A percentile compares a stretch with the other conserved stretches of the same genome.
phyloP scores from a whole-genome alignment of 257 asterid genomes.

The Nicotiana attenuata region DNA sequence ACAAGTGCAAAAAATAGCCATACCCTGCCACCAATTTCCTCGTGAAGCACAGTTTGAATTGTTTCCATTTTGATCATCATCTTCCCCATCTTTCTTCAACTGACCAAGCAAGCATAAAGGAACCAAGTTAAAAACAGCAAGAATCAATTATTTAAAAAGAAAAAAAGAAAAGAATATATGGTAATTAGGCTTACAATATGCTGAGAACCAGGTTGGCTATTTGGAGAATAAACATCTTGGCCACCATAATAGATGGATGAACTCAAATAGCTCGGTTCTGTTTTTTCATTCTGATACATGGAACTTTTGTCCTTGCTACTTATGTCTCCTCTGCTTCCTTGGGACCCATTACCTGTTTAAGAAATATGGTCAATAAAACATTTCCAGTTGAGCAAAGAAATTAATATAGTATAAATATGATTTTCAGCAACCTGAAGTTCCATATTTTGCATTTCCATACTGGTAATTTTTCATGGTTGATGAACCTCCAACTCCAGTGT shows the following conservation, averaged over 20 bases:
- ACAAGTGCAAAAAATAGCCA: background rate
- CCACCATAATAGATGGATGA: slow-evolving; percentile 84
- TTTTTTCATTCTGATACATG: slow-evolving; percentile 29
- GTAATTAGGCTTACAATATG: slow-evolving; percentile 31
- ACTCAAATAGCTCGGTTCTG: slow-evolving; percentile 60
- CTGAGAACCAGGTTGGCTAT: slow-evolving; percentile 31
- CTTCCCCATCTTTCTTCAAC: slow-evolving; percentile 44
- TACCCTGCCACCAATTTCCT: slow-evolving; percentile 97
- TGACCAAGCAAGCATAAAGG: slow-evolving; percentile 10
- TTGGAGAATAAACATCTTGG: slow-evolving; percentile 60
- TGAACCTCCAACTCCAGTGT: slow-evolving; percentile 19
- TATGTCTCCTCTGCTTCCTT: slow-evolving; percentile 20
- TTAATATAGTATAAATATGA: too few relatives aligned
- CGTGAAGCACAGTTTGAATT: slow-evolving; percentile 55
- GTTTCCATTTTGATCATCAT: slow-evolving; percentile 44
- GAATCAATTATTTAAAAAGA: too few relatives aligned
- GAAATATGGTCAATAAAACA: background rate
- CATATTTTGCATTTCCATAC: slow-evolving; percentile 23
- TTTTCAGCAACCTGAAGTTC: slow-evolving; percentile 33
- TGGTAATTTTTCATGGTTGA: slow-evolving; percentile 23
- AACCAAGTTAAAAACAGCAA: background rate
- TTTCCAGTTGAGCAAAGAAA: background rate
- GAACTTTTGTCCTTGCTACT: slow-evolving; percentile 11
- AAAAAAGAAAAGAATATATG: too few relatives aligned
- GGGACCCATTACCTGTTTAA: slow-evolving; percentile 28